Percentiles rank a stretch among this genome's conserved stretches.
Conservation (phyloP, 1,139 yeast species). For the Yamadazyma oceani region DNA sequence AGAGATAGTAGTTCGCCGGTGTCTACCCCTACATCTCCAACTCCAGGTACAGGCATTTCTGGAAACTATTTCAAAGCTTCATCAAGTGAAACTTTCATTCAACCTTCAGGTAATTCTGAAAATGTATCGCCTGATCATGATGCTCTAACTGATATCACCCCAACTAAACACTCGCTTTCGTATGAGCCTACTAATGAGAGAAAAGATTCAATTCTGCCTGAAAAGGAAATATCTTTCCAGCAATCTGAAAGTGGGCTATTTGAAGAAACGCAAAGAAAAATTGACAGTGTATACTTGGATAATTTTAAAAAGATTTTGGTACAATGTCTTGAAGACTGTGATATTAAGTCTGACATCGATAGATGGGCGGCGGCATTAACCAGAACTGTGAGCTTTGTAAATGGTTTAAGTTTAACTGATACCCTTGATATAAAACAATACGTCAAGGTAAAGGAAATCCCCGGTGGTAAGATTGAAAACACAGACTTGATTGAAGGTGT, state of each 20-base stretch:
- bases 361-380: slow-evolving; percentile 38
- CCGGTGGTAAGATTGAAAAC: slow-evolving; percentile 68
- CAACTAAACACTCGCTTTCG: slow-evolving; percentile 12
- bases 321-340: slow-evolving; percentile 68
- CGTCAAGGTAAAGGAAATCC: slow-evolving; percentile 78
- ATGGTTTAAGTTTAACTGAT: slow-evolving; percentile 50
- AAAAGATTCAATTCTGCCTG: slow-evolving; percentile 8
- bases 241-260: slow-evolving; percentile 8
- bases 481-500: slow-evolving; percentile 73
- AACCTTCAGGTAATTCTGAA: slow-evolving; percentile 3
- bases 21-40: slow-evolving; percentile 20
- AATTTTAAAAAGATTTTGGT: slow-evolving; percentile 41
- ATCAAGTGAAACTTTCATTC: slow-evolving; percentile 4
- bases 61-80: slow-evolving; percentile 8
- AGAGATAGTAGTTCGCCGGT: slow-evolving; percentile 17
- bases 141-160: not conserved
- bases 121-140: slow-evolving; percentile 5
- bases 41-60: slow-evolving; percentile 12
- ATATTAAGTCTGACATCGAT: slow-evolving; percentile 39
- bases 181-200: slow-evolving; percentile 10
- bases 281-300: slow-evolving; percentile 21
- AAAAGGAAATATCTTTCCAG: slow-evolving; percentile 1
- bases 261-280: slow-evolving; percentile 10
- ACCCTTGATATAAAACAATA: slow-evolving; percentile 84
- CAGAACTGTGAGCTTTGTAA: slow-evolving; percentile 25